Percentiles rank a stretch among this genome's conserved stretches.
These are phyloP conservation scores for Linnemannia exigua DNA, from an alignment of 192 early-diverging fungal genomes.

Conservation along the genomic window DNA sequence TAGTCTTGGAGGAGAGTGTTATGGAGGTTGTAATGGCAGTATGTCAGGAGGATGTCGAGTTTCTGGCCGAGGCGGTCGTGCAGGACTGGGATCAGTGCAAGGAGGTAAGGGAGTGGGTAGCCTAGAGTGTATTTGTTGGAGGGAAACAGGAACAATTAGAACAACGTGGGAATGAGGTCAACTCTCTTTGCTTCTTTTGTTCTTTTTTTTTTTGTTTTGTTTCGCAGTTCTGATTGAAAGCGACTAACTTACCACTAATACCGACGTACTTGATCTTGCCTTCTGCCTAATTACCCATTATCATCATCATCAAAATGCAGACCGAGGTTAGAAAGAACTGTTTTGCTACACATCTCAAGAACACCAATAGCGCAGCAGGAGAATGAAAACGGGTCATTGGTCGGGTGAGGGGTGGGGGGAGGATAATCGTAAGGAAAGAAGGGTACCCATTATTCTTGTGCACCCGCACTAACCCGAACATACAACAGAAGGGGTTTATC, in stretches of 20 bases:
- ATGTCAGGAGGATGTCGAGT: constrained; percentile 75
- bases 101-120: constrained; percentile 74
- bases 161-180: background rate
- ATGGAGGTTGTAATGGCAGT: constrained; percentile 80
- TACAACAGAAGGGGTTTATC: background rate
- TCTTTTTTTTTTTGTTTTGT: background rate
- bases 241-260: constrained; percentile 65
- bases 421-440: background rate
- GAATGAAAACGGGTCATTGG: no score
- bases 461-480: background rate
- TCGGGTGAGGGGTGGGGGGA: no score
- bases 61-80: constrained; percentile 62
- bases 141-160: background rate
- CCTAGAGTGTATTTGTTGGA: constrained; percentile 32
- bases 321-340: no score
- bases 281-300: constrained; percentile 42
- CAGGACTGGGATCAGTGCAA: constrained; percentile 70
- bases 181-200: background rate
- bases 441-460: background rate
- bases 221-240: background rate
- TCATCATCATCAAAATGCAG: background rate
- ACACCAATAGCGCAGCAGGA: no score
- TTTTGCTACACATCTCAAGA: no score
- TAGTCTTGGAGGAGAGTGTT: constrained; percentile 69
- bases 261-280: constrained; percentile 78